Percentiles rank a stretch among this genome's conserved stretches.
Evolutionary conservation across 495 filamentous ascomycete species (phyloP).

Genomic region (Penicillium tannophilum): DNA sequence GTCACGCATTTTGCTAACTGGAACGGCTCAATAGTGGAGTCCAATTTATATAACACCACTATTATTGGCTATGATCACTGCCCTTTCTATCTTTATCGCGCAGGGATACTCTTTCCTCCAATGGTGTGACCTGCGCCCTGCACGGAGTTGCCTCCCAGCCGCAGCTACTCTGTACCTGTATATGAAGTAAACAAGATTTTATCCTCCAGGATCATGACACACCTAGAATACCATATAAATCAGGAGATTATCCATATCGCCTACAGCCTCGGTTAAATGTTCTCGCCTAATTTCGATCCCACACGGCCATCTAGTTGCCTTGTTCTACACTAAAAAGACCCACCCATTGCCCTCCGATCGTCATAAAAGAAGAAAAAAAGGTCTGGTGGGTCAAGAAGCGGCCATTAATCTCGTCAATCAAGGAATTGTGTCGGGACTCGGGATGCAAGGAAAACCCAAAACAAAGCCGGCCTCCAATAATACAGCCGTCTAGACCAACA

Average conservation of each 20-base stretch:
- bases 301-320: background rate
- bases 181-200: background rate
- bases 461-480: background rate
- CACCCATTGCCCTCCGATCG: background rate
- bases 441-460: constrained; percentile 8
- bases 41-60: background rate
- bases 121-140: background rate
- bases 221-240: background rate
- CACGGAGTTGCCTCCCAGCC: background rate
- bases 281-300: background rate
- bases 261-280: background rate
- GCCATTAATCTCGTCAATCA: constrained; percentile 4
- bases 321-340: background rate
- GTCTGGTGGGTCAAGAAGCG: constrained; percentile 1
- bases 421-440: constrained; percentile 1
- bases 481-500: background rate
- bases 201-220: background rate
- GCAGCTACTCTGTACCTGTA: background rate
- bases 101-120: background rate
- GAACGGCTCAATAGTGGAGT: constrained; percentile 1
- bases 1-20: background rate
- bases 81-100: constrained; percentile 9
- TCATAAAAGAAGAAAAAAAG: constrained; percentile 4
- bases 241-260: background rate
- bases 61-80: background rate